phyloP scores from a whole-genome alignment of 2,329 filamentous ascomycete genomes.

The Calonectria henricotiae region DNA sequence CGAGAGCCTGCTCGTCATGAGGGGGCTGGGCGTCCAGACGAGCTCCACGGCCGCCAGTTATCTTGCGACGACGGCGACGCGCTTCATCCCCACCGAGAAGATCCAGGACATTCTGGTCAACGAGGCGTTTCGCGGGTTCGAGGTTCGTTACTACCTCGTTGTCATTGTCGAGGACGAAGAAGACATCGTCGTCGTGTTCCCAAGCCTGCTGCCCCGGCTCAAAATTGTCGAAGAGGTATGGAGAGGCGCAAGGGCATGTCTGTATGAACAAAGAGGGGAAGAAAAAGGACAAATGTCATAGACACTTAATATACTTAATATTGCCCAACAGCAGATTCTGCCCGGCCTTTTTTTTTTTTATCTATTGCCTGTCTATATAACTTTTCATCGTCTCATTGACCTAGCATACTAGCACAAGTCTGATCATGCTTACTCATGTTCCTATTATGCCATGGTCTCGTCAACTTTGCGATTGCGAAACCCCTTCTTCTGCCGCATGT shows the following conservation, averaged over 20 bases:
- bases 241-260: constrained; percentile 86
- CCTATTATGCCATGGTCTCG: constrained; percentile 48
- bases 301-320: constrained; percentile 30
- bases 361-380: constrained; percentile 28
- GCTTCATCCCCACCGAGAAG: constrained; percentile 88
- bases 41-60: constrained; percentile 77
- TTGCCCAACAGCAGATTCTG: constrained; percentile 12
- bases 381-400: constrained; percentile 20
- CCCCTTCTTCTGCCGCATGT: constrained; percentile 60
- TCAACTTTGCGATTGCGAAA: constrained; percentile 55
- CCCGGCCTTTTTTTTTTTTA: constrained; percentile 14
- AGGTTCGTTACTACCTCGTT: constrained; percentile 89
- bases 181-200: constrained; percentile 95
- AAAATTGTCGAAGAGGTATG: constrained; percentile 89
- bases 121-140: constrained; percentile 94
- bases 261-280: constrained; percentile 73
- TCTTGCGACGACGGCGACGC: constrained; percentile 66
- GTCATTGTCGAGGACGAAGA: constrained; percentile 93
- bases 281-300: constrained; percentile 51
- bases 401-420: too few relatives aligned
- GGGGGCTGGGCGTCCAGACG: constrained; percentile 93
- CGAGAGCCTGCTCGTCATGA: constrained; percentile 90
- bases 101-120: constrained; percentile 96
- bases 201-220: constrained; percentile 81
- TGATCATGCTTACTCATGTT: constrained; percentile 32